These are phyloP conservation scores for Mediolabrus comicus DNA, from an alignment of 108 stramenopile genomes.

Conservation along the genomic window DNA sequence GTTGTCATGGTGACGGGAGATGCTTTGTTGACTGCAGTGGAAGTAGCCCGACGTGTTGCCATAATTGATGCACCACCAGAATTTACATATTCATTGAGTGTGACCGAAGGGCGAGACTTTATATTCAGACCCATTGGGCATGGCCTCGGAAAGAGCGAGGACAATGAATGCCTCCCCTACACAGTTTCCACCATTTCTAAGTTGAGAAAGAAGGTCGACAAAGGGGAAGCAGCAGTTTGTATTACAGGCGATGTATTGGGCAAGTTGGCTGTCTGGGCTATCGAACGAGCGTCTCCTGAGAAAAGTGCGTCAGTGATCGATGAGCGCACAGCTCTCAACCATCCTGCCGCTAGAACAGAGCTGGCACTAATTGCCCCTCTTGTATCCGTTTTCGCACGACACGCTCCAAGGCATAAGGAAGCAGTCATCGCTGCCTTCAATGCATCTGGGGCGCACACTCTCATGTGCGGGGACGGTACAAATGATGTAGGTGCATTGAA, in stretches of 20 bases:
- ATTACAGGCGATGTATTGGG: constrained; percentile 60
- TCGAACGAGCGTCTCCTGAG: constrained; percentile 15
- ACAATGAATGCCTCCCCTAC: constrained; percentile 21
- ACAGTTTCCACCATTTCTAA: constrained; percentile 21
- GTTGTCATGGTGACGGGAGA: constrained; percentile 98
- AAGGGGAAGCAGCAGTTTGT: constrained; percentile 49
- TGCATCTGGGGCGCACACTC: constrained; percentile 69
- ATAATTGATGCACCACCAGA: constrained; percentile 50
- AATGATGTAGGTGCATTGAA: constrained; percentile 98
- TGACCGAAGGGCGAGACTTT: constrained; percentile 1
- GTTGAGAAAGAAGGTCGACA: constrained; percentile 37
- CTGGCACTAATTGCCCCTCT: constrained; percentile 70
- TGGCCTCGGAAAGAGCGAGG: constrained; percentile 1
- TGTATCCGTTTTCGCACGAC: constrained; percentile 93
- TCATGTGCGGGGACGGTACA: constrained; percentile 99
- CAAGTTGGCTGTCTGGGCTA: constrained; percentile 41
- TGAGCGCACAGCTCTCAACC: constrained; percentile 56
- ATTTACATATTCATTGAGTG: constrained; percentile 38
- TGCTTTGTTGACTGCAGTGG: constrained; percentile 89
- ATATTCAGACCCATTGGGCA: constrained; percentile 16
- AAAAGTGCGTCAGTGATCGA: constrained; percentile 7
- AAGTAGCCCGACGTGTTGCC: constrained; percentile 88
- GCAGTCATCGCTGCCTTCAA: constrained; percentile 90
- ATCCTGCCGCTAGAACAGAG: constrained; percentile 53
- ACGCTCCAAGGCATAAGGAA: constrained; percentile 97